A percentile compares a stretch with the other conserved stretches of the same genome.
Conservation (phyloP, 192 early-diverging fungal genomes). For the Backusella mclennaniae region DNA sequence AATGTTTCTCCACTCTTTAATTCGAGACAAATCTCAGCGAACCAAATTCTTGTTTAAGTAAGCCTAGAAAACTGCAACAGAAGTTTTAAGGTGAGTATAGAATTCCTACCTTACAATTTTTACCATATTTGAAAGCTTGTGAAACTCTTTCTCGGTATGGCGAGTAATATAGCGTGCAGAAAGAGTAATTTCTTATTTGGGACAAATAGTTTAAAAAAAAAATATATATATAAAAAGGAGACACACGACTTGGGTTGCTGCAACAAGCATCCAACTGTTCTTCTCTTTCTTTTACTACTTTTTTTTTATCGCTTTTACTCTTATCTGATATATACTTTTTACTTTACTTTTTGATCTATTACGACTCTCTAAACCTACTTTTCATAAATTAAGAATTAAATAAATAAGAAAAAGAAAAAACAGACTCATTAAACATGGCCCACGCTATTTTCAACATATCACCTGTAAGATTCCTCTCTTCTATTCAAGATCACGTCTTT, state of each 20-base stretch:
- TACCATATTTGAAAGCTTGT: not conserved
- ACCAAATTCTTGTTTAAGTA: not conserved
- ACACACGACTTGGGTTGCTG: not conserved
- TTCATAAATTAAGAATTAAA: not conserved
- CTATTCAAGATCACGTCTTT: constrained; percentile 16
- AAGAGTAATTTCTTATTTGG: not conserved
- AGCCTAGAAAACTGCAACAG: constrained; percentile 2
- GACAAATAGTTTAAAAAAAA: not conserved
- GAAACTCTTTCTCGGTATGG: not conserved
- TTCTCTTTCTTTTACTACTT: not conserved
- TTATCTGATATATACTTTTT: not conserved
- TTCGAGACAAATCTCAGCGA: not conserved
- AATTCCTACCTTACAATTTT: constrained; percentile 8
- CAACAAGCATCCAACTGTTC: not conserved
- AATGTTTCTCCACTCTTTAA: not conserved
- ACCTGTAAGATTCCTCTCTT: constrained; percentile 1
- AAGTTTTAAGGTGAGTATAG: constrained; percentile 7
- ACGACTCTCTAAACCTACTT: not conserved
- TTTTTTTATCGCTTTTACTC: not conserved
- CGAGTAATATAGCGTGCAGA: constrained; percentile 6
- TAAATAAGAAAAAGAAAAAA: not conserved
- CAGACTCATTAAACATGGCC: not conserved
- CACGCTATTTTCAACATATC: constrained; percentile 10
- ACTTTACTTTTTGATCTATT: not conserved
- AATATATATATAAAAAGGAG: not conserved